Evolutionary conservation across 345 rosid species (phyloP).

Genomic region (Citrus mangshanensis): DNA sequence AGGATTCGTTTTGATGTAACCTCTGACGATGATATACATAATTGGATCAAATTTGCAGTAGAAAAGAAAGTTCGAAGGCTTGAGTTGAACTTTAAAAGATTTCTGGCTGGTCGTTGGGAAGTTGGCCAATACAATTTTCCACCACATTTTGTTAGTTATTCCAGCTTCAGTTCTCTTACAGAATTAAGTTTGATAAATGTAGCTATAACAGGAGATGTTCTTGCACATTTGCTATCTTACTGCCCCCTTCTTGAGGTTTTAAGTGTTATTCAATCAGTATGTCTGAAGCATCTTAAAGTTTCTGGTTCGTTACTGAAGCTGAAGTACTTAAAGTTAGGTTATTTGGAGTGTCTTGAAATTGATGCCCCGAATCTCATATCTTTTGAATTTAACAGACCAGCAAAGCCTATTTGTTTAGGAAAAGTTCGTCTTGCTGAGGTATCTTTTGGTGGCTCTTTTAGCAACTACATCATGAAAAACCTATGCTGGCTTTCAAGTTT

Average conservation of each 20-base stretch:
- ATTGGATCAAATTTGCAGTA: background rate
- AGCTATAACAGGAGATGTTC: background rate
- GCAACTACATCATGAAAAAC: too few species aligned
- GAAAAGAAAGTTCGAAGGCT: background rate
- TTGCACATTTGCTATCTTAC: background rate
- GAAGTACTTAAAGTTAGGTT: background rate
- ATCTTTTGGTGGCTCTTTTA: too few species aligned
- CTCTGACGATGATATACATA: background rate
- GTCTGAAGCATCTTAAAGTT: background rate
- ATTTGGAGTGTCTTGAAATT: too few species aligned
- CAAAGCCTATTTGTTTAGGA: too few species aligned
- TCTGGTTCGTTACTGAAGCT: background rate
- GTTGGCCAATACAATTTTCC: background rate
- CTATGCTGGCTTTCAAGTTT: too few species aligned
- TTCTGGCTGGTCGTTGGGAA: rapidly evolving
- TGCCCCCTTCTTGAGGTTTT: background rate
- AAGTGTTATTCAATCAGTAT: background rate
- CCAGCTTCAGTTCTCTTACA: background rate
- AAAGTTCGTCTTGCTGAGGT: too few species aligned
- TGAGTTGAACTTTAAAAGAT: background rate
- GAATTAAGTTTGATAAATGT: background rate
- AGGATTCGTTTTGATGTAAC: background rate
- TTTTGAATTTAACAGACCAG: too few species aligned
- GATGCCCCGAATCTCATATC: too few species aligned
- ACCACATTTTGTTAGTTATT: background rate